These are phyloP conservation scores for Zygnema cylindricum DNA, from an alignment of 139 green algal genomes.

Conservation along the genomic window DNA sequence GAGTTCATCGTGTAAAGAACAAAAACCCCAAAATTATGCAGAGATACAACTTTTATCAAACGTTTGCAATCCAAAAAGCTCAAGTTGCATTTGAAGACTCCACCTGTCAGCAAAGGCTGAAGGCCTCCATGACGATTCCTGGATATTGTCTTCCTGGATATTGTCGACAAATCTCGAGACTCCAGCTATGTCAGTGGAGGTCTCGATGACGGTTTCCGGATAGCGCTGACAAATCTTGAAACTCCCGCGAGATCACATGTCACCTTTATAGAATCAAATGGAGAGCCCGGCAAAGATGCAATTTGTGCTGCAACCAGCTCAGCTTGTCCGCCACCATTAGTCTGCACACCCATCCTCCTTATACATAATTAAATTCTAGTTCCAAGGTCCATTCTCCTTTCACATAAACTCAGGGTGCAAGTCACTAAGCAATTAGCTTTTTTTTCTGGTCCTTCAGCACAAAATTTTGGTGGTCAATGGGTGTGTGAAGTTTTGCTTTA, in stretches of 20 bases:
- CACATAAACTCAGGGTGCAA: not conserved
- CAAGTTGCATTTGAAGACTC: too few species aligned
- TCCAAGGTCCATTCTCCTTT: not conserved
- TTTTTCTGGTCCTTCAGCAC: not conserved
- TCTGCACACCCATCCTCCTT: constrained; percentile 19
- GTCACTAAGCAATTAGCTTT: not conserved
- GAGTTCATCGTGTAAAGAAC: too few species aligned
- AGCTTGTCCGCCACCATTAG: constrained; percentile 7
- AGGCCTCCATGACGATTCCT: too few species aligned
- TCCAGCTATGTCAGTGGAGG: too few species aligned
- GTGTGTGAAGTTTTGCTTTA: constrained; percentile 8
- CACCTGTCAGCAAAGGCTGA: too few species aligned
- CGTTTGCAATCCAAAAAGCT: too few species aligned
- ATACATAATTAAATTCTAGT: not conserved
- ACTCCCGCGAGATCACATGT: constrained; percentile 3
- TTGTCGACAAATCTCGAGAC: too few species aligned
- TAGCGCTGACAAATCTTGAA: constrained; percentile 20
- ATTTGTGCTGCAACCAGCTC: not conserved
- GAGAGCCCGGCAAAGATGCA: not conserved
- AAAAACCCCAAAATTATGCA: too few species aligned
- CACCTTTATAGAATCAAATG: not conserved
- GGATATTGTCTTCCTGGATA: too few species aligned
- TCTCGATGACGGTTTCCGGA: not conserved
- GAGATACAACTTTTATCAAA: too few species aligned
- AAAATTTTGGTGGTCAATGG: not conserved